Base-by-base conservation (phyloP, 1,139 yeast genomes). In the Yamadazyma jaroonii region DNA sequence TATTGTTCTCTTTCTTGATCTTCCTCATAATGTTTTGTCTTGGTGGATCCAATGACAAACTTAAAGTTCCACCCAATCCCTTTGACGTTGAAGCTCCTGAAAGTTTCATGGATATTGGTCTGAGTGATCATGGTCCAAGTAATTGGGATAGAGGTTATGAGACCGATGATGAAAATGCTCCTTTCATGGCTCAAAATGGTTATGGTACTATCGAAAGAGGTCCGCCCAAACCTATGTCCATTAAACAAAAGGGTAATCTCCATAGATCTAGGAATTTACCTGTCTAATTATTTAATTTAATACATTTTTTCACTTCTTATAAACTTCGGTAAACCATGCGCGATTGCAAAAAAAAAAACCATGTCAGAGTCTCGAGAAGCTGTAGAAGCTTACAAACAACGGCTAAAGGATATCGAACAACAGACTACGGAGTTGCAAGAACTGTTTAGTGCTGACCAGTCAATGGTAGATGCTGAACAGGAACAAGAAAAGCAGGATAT, bases 111-210 rank as follows among this genome's bases (percentile, higher is more conserved):
- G 53, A 65, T 29, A 69, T 71, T 13, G 57, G 64, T 3, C 51
- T 61, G 2, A 64, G 57, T 28, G 65, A 64, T 20, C 58, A 56
- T 9, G 52, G 49, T 6, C 17, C 24, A 11, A 52, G 25, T 9
- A 39, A 41, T 25, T 43, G 48, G 4, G 76, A 70, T 44, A 48
- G 64, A 29, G 77, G 77, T 1, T 71, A 71, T 45, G 77, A 71
- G 45, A 71, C 75, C 4, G 77, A 71, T 44, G 66, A 64, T 36
- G 75, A 67, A 42, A 46, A 53, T 17, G 72, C 66, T 27, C 61
- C 45, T 21, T 54, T 69, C 23, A 45, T 66, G 12, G 17, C 21
- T 6, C 37, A 34, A 29, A 40, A 40, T 22, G 20, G 25, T 10
- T 37, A 37, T 31, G 38, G 36, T 4, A 10, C 36, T 3, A 11